Base-by-base conservation (phyloP, 2,329 filamentous ascomycete species). In the Fusarium nanum region DNA sequence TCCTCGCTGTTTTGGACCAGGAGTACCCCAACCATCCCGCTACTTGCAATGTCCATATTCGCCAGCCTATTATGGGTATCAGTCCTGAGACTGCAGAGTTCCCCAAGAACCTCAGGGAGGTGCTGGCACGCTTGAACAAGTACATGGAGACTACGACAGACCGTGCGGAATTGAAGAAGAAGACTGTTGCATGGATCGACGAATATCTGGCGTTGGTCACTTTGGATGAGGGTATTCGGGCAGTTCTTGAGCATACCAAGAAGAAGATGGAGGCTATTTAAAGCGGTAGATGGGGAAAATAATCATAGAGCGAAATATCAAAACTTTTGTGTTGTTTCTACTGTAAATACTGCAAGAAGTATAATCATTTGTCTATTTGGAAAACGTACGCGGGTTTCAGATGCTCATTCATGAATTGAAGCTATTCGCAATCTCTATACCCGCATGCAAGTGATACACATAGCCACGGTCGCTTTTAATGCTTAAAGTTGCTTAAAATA, bases 31-130 rank as follows among this genome's bases (percentile, higher is more conserved):
- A 85, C 46, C 85, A 89, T 67, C 83, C 90, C 8, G 85, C 88
- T 56, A 90, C 91, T 1, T 87, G 87, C 78, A 89, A 88, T 76
- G 95, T 92, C 81, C 87, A 89, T 74, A 88, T 95, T 71, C 89
- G 87, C 74, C 86, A 91, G 73, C 89, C 92, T 7, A 83, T 97
- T 4, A 82, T 92, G 52, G 91, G 90, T 22, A 79, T 94, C 18
- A 85, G 86, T 27, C 78, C 87, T 7, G 82, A 84, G 34, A 91
- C 91, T 5, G 84, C 90, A 10, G 88, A 89, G 6, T 97, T 97
- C 79, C 92, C 94, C 9, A 83, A 85, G 44, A 91, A 89, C 49
- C 81, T 98, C 65, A 87, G 89, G 52, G 84, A 87, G 62, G 86
- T 89, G 10, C 83, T 98, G 55, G 83, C 85, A 3, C 83, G 85